A percentile compares a stretch with the other conserved stretches of the same genome.
phyloP scores from a whole-genome alignment of 2,329 filamentous ascomycete genomes.

The Penicillium sp. region DNA sequence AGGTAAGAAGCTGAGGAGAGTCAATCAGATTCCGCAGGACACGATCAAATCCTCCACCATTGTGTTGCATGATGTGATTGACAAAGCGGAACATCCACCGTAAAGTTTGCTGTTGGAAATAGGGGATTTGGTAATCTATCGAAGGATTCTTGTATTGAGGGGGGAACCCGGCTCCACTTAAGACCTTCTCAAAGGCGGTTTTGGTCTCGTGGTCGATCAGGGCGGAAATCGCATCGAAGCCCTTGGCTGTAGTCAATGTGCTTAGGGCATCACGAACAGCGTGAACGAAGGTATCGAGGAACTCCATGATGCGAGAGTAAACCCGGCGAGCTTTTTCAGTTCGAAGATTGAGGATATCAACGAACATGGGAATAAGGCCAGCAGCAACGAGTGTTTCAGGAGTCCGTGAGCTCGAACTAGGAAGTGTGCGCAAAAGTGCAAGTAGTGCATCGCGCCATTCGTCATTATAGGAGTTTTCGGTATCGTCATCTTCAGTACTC shows the following conservation, averaged over 20 bases:
- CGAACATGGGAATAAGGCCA: constrained; percentile 83
- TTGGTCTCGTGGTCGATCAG: constrained; percentile 77
- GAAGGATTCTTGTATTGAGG: constrained; percentile 71
- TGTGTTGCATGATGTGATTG: constrained; percentile 87
- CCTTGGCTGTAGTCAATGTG: constrained; percentile 75
- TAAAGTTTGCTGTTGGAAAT: constrained; percentile 87
- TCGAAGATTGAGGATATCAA: constrained; percentile 82
- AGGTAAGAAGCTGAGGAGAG: constrained; percentile 77
- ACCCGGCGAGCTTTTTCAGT: constrained; percentile 79
- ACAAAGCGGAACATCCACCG: constrained; percentile 95
- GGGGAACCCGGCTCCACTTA: constrained; percentile 69
- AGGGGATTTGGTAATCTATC: constrained; percentile 91
- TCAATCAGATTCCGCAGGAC: constrained; percentile 91
- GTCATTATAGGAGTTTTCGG: constrained; percentile 67
- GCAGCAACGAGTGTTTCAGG: constrained; percentile 83
- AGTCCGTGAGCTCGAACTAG: constrained; percentile 67
- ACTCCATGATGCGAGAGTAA: constrained; percentile 79
- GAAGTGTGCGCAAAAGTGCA: constrained; percentile 78
- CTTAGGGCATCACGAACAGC: constrained; percentile 81
- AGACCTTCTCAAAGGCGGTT: constrained; percentile 65
- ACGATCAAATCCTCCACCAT: constrained; percentile 81
- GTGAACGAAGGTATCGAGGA: constrained; percentile 86
- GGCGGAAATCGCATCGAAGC: constrained; percentile 86
- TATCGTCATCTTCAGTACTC: constrained; percentile 57
- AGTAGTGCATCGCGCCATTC: constrained; percentile 91